phyloP scores from a whole-genome alignment of 2,329 filamentous ascomycete genomes.

The Parastagonospora avenae region DNA sequence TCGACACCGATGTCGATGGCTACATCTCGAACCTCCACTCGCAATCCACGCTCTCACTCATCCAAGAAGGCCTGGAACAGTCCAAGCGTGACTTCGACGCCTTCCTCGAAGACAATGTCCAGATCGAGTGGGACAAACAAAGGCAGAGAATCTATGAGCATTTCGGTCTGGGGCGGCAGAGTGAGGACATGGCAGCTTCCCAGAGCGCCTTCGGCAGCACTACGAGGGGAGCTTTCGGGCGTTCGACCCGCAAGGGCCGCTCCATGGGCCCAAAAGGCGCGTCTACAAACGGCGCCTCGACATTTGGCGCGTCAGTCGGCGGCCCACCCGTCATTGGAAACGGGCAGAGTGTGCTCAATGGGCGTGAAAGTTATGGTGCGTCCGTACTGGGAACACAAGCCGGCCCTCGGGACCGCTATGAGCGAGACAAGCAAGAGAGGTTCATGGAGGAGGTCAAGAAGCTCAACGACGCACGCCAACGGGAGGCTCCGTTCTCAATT shows the following conservation, averaged over 20 bases:
- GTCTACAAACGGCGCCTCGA: conserved; percentile 40
- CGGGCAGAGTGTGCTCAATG: conserved; percentile 63
- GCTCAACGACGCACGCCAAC: conserved; percentile 74
- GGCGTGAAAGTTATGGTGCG: conserved; percentile 67
- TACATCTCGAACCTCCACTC: conserved; percentile 87
- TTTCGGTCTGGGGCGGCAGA: conserved; percentile 74
- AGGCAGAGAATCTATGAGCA: conserved; percentile 93
- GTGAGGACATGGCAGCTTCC: conserved; percentile 45
- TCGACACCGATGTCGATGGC: conserved; percentile 65
- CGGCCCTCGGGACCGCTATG: conserved; percentile 73
- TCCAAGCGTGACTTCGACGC: conserved; percentile 90
- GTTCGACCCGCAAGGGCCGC: conserved; percentile 51
- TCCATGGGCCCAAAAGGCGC: conserved; percentile 44
- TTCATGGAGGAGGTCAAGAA: conserved; percentile 79
- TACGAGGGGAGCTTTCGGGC: conserved; percentile 59
- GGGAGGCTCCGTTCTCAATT: conserved; percentile 72
- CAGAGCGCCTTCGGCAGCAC: conserved; percentile 42
- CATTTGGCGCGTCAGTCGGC: conserved; percentile 67
- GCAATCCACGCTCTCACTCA: conserved; percentile 89
- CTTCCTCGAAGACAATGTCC: conserved; percentile 92
- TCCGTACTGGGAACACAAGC: conserved; percentile 53
- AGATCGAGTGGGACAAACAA: conserved; percentile 94
- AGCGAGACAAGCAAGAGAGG: conserved; percentile 82
- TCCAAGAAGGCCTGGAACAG: conserved; percentile 86
- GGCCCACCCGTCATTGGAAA: conserved; percentile 88